A percentile compares a stretch with the other conserved stretches of the same genome.
Conservation (phyloP, 345 rosid genomes). For the Brassica cretica region DNA sequence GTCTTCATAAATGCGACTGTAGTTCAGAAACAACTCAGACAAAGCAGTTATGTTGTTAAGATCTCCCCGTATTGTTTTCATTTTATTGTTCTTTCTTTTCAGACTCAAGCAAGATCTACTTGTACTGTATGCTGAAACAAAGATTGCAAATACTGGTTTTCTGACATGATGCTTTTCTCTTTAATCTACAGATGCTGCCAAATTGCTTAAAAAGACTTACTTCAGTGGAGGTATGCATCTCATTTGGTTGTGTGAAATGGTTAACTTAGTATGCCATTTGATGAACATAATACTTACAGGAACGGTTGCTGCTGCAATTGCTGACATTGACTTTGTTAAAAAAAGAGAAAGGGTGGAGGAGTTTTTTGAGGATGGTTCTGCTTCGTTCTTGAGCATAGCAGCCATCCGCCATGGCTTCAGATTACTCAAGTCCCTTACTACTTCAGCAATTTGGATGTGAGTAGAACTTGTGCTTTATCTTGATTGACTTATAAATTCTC, state of each 20-base stretch:
- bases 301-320: conserved; percentile 88
- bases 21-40: conserved; percentile 6
- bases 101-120: conserved; percentile 18
- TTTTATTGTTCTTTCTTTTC: background rate
- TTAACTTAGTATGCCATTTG: conserved; percentile 12
- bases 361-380: conserved; percentile 88
- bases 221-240: conserved; percentile 87
- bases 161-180: conserved; percentile 20
- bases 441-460: conserved; percentile 66
- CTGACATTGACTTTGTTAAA: conserved; percentile 91
- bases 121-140: background rate
- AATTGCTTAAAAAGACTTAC: conserved; percentile 75
- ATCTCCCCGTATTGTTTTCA: conserved; percentile 16
- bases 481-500: background rate
- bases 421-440: conserved; percentile 66
- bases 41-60: conserved; percentile 10
- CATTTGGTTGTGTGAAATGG: background rate
- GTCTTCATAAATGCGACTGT: conserved; percentile 16
- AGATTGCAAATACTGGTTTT: conserved; percentile 8
- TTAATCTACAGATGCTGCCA: conserved; percentile 72
- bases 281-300: conserved; percentile 50
- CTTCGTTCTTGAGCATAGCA: conserved; percentile 84
- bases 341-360: conserved; percentile 86
- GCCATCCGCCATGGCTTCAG: conserved; percentile 79
- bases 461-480: conserved; percentile 24